Evolutionary conservation across 345 rosid genomes (phyloP).

Genomic region (Balakata baccata): DNA sequence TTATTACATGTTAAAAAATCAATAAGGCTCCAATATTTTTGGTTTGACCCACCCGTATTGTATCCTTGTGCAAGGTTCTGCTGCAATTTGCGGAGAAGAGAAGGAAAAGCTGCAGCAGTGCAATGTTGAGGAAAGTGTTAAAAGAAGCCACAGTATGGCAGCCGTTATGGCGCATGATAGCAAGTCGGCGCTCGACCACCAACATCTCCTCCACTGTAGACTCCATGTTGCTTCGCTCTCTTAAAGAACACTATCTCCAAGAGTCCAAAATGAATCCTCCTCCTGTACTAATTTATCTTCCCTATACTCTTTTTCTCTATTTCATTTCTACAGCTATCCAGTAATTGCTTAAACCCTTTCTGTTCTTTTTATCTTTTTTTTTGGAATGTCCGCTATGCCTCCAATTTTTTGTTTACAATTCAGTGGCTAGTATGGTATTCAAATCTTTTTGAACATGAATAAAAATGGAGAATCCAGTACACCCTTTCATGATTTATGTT

Average conservation of each 20-base stretch:
- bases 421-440: too few species aligned
- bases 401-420: too few species aligned
- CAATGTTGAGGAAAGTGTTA: slow-evolving; percentile 47
- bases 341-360: background rate
- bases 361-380: too few species aligned
- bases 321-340: background rate
- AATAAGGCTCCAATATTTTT: too few species aligned
- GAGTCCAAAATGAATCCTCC: slow-evolving; percentile 90
- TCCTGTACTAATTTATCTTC: slow-evolving; percentile 47
- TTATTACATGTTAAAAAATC: too few species aligned
- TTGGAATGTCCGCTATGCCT: too few species aligned
- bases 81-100: too few species aligned
- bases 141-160: slow-evolving; percentile 30
- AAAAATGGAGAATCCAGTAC: too few species aligned
- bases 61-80: too few species aligned
- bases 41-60: too few species aligned
- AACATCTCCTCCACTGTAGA: slow-evolving; percentile 53
- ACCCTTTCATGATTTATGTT: background rate
- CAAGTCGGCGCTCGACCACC: slow-evolving; percentile 29
- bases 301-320: background rate
- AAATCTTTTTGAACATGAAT: too few species aligned
- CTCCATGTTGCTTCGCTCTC: slow-evolving; percentile 78
- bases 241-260: slow-evolving; percentile 86
- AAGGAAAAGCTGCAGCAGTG: too few species aligned
- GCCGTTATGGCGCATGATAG: slow-evolving; percentile 33